Conservation (phyloP, 2,329 filamentous ascomycete species). For the Arachnopeziza araneosa region DNA sequence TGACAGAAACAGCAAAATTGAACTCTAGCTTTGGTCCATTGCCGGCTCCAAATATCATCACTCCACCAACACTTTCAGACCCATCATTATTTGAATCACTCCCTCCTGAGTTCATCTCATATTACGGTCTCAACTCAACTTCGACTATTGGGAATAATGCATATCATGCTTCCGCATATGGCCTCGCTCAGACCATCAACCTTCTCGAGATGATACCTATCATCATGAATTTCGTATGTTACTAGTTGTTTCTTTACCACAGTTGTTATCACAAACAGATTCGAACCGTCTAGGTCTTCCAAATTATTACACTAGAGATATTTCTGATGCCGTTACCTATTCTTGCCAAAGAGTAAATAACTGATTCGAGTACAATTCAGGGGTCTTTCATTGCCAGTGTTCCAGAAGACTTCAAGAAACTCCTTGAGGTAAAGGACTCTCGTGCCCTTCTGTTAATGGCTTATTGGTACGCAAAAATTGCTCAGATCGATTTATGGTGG, state of each 20-base stretch:
- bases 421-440: slow-evolving; percentile 45
- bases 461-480: slow-evolving; percentile 49
- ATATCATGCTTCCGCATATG: not conserved
- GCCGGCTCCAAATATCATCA: not conserved
- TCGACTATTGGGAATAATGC: not conserved
- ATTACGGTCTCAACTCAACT: not conserved
- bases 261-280: too few relatives aligned
- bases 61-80: not conserved
- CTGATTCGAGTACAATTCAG: not conserved
- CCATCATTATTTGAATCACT: not conserved
- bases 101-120: not conserved
- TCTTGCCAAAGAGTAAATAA: not conserved
- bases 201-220: not conserved
- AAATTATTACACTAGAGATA: too few relatives aligned
- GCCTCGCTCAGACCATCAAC: not conserved
- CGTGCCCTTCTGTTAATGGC: slow-evolving; percentile 47
- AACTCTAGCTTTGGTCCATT: not conserved
- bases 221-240: not conserved
- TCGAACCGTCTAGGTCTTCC: too few relatives aligned
- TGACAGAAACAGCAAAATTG: not conserved
- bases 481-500: slow-evolving; percentile 40
- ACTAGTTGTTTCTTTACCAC: not conserved
- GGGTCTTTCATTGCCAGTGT: not conserved
- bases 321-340: too few relatives aligned
- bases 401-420: not conserved